Base-by-base conservation (phyloP, 805 yeast species). In the Huiozyma sinensis region DNA sequence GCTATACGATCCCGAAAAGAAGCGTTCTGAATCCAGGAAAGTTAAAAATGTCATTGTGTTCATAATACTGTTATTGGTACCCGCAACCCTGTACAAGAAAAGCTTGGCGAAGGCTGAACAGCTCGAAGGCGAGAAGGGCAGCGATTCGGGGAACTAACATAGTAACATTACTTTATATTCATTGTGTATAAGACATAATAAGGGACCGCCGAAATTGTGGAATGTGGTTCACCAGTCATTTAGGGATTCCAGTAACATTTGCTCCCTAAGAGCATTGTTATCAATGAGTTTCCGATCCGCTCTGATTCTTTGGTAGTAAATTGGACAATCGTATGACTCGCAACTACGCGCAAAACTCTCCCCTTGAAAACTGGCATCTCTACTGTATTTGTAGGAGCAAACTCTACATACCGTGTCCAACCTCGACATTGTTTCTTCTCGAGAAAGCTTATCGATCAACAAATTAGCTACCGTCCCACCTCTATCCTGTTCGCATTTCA, bases 301-400 rank as follows among this genome's bases (percentile, higher is more conserved):
- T 51, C 75, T 73, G 9, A 72, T 63, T 40, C 79, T 68, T 6
- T 75, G 67, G 54, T 70, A 84, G 54, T 71, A 83, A 0, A 79
- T 64, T 0, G 79, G 70, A 56, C 94, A 85, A 53, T 80, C 87
- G 33, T 71, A 71, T 38, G 85, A 81, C 6, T 61, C 64, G 56
- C 94, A 85, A 1, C 52, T 44, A 11, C 30, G 30, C 1, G 64
- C 50, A 1, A 64, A 58, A 1, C 62, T 57, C 5, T 58, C 62
- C n/a, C 61, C 53, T 3, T 57, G 35, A 5, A 55, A 44, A 4
- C 63, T 60, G 5, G 60, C 53, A 35, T 59, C 57, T 10, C 48
- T 47, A 8, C 53, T 47, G 35, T 54, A 54, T 13, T 51, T 50
- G 38, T 49, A 56, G 7, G 66, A 54, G 48, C 76, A 69, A 1